A percentile compares a stretch with the other conserved stretches of the same genome.
phyloP scores from a whole-genome alignment of 2,329 filamentous ascomycete genomes.

The Colletotrichum sp. region DNA sequence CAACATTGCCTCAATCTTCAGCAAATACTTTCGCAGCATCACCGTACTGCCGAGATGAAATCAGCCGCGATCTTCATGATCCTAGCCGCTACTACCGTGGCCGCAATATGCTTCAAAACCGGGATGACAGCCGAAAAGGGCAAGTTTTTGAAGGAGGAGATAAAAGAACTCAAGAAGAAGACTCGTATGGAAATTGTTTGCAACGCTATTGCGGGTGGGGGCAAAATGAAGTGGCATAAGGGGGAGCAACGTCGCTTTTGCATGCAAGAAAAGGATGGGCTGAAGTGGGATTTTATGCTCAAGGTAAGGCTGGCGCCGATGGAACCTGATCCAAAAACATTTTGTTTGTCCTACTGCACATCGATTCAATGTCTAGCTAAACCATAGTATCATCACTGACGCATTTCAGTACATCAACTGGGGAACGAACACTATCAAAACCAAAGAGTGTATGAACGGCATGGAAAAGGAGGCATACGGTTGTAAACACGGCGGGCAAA shows the following conservation, averaged over 20 bases:
- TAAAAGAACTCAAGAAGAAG: background rate
- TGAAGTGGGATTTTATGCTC: background rate
- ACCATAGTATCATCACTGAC: background rate
- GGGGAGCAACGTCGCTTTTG: background rate
- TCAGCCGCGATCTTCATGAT: background rate
- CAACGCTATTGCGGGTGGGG: background rate
- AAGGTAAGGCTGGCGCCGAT: background rate
- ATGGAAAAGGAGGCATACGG: background rate
- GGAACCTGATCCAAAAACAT: background rate
- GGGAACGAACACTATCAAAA: background rate
- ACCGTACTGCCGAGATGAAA: background rate
- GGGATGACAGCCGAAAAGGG: background rate
- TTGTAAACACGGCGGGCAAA: background rate
- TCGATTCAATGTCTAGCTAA: background rate
- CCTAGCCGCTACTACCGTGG: background rate
- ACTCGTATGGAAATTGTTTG: background rate
- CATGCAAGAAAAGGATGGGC: background rate
- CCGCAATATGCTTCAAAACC: background rate
- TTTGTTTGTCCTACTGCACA: background rate
- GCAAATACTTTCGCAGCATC: background rate
- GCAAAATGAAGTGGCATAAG: background rate
- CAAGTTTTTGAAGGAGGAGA: background rate
- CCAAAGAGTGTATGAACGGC: background rate
- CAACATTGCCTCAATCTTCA: background rate
- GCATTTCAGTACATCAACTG: background rate